A percentile compares a stretch with the other conserved stretches of the same genome.
Evolutionary conservation across 305 asterid genomes (phyloP).

Genomic region (Stenogyne calaminthoides): DNA sequence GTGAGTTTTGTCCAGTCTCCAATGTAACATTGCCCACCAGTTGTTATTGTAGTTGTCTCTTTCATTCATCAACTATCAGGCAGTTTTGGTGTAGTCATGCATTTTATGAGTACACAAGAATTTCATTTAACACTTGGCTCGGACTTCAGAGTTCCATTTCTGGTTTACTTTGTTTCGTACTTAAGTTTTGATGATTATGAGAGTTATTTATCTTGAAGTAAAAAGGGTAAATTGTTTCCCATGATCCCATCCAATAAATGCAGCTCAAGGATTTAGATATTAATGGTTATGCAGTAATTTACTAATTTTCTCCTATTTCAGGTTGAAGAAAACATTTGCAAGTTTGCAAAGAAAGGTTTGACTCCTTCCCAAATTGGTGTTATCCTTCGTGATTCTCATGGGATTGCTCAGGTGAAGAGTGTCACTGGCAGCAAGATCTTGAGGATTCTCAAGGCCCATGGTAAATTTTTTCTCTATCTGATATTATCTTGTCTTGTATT

Average conservation of each 20-base stretch:
- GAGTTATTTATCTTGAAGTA: not conserved
- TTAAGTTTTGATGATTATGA: not conserved
- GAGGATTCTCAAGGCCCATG: conserved; percentile 64
- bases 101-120: not conserved
- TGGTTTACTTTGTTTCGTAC: not conserved
- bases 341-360: conserved; percentile 72
- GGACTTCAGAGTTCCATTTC: too few relatives aligned
- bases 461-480: conserved; percentile 22
- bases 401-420: conserved; percentile 83
- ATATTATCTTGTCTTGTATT: not conserved
- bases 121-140: not conserved
- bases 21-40: not conserved
- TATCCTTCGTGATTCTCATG: conserved; percentile 72
- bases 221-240: not conserved
- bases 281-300: not conserved
- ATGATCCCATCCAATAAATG: not conserved
- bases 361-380: conserved; percentile 69
- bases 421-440: conserved; percentile 69
- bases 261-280: not conserved
- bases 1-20: not conserved
- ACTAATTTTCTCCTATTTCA: conserved; percentile 21
- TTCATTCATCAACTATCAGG: not conserved
- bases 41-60: not conserved
- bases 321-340: conserved; percentile 84
- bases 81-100: not conserved